Evolutionary conservation across 2,329 filamentous ascomycete species (phyloP), one percentile per base, ranked within the genome.

Genomic region (Trichothecium roseum): DNA sequence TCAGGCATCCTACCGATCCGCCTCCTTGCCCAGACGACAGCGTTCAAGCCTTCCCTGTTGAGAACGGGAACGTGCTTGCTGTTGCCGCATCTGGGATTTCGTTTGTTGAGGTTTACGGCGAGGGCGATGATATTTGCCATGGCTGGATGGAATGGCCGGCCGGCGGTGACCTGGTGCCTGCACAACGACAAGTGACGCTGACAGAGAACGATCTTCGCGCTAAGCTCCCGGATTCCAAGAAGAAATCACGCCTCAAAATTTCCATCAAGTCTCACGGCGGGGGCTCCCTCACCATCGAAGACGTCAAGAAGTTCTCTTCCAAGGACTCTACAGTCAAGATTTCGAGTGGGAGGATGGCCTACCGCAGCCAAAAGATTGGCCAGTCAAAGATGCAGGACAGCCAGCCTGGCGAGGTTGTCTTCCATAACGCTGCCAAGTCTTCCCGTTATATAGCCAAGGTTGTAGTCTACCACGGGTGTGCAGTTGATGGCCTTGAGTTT

Each of bases 401-500:
- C 37, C 56, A 79, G 50, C 67, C 78, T 2, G 69, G 85, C 28
- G 80, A 95, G 47, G 54, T 91, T 26, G 66, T 95, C 28, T 78
- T 93, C 42, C 73, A 81, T 29, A 84, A 79, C 50, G 73, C 78
- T 12, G 60, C 72, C 32, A 69, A 74, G 28, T 73, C 78, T 42
- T 82, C 76, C 22, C 81, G 87, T 42, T 69, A 94, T 20, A 65
- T 96, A 42, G 80, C 77, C 1, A 74, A 74, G 5, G 72, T 95
- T 38, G 72, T 77, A 40, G 68, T 94, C 12, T 93, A 87, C 51
- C 80, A 86, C 47, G 86, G 84, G 2, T 64, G 68, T 39, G 81
- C 81, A 4, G 53, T 96, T 10, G 82, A 94, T 53, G 91, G 91
- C 1, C 58, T 98, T 15, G 89, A 96, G 55, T 96, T 98, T 57